Evolutionary conservation across 164 flowering plant genomes (phyloP), one percentile per base, ranked within the genome.

Genomic region (Berberis thunbergii): DNA sequence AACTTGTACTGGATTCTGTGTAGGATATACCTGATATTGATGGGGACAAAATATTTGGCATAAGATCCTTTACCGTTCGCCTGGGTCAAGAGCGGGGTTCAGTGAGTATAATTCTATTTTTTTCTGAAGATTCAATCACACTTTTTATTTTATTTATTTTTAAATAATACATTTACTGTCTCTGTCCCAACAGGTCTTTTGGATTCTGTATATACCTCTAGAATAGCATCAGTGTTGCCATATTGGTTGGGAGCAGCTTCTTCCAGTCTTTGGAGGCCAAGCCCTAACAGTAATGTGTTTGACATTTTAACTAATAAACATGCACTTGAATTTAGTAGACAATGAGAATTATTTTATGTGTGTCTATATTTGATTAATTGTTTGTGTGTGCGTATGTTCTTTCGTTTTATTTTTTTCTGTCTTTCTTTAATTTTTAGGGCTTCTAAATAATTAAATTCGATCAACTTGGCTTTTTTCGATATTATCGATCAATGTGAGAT

Each of bases 21-120:
- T 57, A 90, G 97, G 97, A 90, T 68, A 86, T 90, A 74, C 97
- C 94, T 67, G 97, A 90, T 70, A 82, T 90, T 68, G 88, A 83
- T 45, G 97, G 97, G 49, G 97, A 90, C 69, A 80, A 57, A 63
- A 83, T 81, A 56, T 90, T 81, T 74, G 97, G 97, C 53, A 87
- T 90, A 65, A 79, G 64, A 54, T 84, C 94, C 8, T 87, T 84
- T 66, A 79, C 79, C 43, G 97, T 90, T 8, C 80, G 84, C 2
- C 69, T 90, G 64, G 97, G 97, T 66, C 92, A 90, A 79, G 61
- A 86, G 68, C 81, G 82, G 80, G 92, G n/a, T n/a, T 90, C 41
- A 70, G 84, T 77, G 45, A 49, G n/a, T 65, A 6, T 26, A 26
- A 26, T 26, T 26, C 4, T 6, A 7, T 8, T 9, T 60, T n/a